phyloP scores from a whole-genome alignment of 169 alveolate species.

The Condylostoma magnum region DNA sequence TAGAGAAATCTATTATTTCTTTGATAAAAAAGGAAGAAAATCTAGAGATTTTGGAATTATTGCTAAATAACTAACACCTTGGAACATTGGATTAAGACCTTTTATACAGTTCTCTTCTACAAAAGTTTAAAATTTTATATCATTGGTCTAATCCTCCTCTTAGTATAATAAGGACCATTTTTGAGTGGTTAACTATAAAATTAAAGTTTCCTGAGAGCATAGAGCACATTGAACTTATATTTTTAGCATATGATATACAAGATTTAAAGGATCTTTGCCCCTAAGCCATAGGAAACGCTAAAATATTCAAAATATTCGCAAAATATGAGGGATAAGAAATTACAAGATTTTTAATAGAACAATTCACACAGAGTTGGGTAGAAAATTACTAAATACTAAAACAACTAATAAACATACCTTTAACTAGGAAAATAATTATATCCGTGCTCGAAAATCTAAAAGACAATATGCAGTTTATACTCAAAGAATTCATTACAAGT shows the following conservation, averaged over 20 bases:
- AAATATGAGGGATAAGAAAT: constrained; percentile 8
- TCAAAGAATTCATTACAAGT: background rate
- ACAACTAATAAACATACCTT: background rate
- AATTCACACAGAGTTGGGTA: background rate
- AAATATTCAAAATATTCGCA: background rate
- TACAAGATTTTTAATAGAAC: background rate
- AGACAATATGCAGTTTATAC: background rate
- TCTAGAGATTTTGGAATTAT: background rate
- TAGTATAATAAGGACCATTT: background rate
- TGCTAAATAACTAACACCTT: background rate
- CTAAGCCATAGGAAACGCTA: background rate
- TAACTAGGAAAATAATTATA: background rate
- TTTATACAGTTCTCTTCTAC: background rate
- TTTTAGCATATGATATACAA: constrained; percentile 4
- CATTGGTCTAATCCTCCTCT: background rate
- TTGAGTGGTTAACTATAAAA: background rate
- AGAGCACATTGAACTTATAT: constrained; percentile 1
- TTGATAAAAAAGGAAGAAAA: background rate
- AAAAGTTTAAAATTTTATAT: background rate
- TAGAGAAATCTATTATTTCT: background rate
- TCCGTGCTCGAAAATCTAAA: background rate
- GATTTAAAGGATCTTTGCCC: background rate
- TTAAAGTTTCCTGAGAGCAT: background rate
- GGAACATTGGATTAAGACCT: background rate
- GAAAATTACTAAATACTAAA: background rate